These are phyloP conservation scores for Ambrosiella cleistominuta DNA, from an alignment of 2,329 filamentous ascomycete genomes.

Conservation along the genomic window DNA sequence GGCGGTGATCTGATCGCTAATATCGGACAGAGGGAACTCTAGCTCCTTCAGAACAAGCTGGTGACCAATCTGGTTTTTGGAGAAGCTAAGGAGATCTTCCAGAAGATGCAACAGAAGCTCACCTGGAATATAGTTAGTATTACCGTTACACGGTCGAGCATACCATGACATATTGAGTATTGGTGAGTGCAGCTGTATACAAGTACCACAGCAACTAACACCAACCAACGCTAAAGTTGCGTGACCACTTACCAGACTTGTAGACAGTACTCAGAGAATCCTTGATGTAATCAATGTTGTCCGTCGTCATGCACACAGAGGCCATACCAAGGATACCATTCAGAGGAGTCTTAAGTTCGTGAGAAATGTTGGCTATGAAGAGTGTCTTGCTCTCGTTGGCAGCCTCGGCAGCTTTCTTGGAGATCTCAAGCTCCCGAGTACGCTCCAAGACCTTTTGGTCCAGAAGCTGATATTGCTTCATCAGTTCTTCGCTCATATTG, in stretches of 20 bases:
- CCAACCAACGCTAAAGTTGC: no score
- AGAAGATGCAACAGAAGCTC: constrained; percentile 72
- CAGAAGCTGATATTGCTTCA: constrained; percentile 68
- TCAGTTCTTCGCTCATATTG: constrained; percentile 79
- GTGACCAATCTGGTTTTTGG: constrained; percentile 85
- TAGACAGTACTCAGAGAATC: constrained; percentile 76
- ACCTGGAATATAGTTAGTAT: constrained; percentile 17
- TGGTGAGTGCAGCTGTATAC: background rate
- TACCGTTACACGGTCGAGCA: background rate
- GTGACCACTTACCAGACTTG: constrained; percentile 41
- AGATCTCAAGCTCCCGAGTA: constrained; percentile 70
- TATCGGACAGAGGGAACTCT: constrained; percentile 70
- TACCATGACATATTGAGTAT: background rate
- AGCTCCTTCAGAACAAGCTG: constrained; percentile 66
- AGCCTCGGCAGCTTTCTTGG: constrained; percentile 83
- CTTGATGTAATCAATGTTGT: constrained; percentile 60
- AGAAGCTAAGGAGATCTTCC: constrained; percentile 81
- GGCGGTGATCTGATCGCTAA: constrained; percentile 62
- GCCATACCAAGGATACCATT: constrained; percentile 95
- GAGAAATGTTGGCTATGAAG: constrained; percentile 87
- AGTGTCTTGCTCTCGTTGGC: constrained; percentile 94
- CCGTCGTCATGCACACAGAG: constrained; percentile 81
- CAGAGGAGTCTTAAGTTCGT: constrained; percentile 78
- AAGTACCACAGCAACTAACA: background rate
- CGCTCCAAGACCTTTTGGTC: constrained; percentile 72